These are phyloP conservation scores for Golovinomyces cichoracearum DNA, from an alignment of 2,329 filamentous ascomycete genomes.

Conservation along the genomic window DNA sequence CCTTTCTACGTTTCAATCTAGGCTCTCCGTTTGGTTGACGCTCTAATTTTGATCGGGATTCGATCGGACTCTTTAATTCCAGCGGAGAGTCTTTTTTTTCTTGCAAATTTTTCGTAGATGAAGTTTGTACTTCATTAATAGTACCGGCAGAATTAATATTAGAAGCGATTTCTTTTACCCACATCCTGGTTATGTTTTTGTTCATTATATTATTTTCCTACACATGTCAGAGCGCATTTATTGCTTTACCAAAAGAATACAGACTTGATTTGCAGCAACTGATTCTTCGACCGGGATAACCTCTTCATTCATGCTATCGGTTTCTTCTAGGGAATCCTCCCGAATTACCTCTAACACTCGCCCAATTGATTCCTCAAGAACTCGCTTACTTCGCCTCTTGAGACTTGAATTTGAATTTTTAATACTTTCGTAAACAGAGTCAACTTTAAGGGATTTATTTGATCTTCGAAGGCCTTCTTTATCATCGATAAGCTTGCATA, in stretches of 20 bases:
- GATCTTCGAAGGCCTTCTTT: slow-evolving; percentile 25
- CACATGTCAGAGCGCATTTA: slow-evolving; percentile 5
- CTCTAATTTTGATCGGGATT: slow-evolving; percentile 18
- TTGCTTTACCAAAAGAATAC: background rate
- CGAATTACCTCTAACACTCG: slow-evolving; percentile 50
- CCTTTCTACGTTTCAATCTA: slow-evolving; percentile 37
- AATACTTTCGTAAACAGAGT: slow-evolving; percentile 50
- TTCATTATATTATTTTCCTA: slow-evolving; percentile 36
- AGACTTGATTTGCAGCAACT: slow-evolving; percentile 2
- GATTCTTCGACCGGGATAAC: slow-evolving; percentile 22
- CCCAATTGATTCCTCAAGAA: slow-evolving; percentile 66
- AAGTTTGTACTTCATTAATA: background rate
- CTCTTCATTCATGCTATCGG: slow-evolving; percentile 23
- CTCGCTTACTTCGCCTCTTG: slow-evolving; percentile 54
- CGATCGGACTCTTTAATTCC: slow-evolving; percentile 4
- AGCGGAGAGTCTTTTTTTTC: slow-evolving; percentile 3
- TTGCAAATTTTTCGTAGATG: background rate
- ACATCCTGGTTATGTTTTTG: slow-evolving; percentile 33
- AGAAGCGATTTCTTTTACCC: slow-evolving; percentile 19
- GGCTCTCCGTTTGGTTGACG: slow-evolving; percentile 39
- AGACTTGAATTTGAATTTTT: slow-evolving; percentile 69
- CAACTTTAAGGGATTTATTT: slow-evolving; percentile 27
- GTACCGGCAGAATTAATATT: slow-evolving; percentile 4
- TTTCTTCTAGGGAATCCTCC: slow-evolving; percentile 19
- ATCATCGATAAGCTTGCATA: slow-evolving; percentile 50